Evolutionary conservation across 768 basidiomycete genomes (phyloP).

Genomic region (Hygrophoropsis aurantiaca): DNA sequence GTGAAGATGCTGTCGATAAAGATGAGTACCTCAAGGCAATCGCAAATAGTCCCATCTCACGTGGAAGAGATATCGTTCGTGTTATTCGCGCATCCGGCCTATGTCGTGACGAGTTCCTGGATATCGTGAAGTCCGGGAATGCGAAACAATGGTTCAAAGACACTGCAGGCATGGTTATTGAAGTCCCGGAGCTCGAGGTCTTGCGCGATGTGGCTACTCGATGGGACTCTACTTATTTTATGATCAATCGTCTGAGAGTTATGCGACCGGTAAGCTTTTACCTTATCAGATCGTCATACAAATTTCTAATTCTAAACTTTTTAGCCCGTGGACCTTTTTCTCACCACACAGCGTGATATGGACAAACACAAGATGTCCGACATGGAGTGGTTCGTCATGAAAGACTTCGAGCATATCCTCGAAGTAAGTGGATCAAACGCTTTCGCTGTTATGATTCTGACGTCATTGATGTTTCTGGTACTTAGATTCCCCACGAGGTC

Average conservation of each 20-base stretch:
- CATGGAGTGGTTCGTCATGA: neutral
- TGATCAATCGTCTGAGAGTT: constrained; percentile 20
- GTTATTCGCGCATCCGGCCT: neutral
- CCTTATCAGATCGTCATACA: no score
- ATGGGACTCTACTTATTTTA: constrained; percentile 39
- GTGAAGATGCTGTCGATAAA: no score
- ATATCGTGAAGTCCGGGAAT: neutral
- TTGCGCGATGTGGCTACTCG: constrained; percentile 33
- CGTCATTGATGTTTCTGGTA: no score
- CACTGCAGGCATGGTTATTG: no score
- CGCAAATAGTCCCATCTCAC: neutral
- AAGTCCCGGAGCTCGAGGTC: neutral
- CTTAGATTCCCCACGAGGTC: constrained; percentile 1
- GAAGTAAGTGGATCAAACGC: neutral
- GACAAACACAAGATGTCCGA: neutral
- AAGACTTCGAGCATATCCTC: constrained; percentile 1
- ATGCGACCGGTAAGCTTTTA: neutral
- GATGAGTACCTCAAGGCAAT: neutral
- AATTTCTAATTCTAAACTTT: no score
- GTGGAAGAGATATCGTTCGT: neutral
- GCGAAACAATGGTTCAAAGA: neutral
- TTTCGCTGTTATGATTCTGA: no score
- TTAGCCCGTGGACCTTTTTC: constrained; percentile 1
- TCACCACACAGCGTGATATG: neutral
- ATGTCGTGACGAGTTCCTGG: no score